Evolutionary conservation across 2,329 filamentous ascomycete species (phyloP), one percentile per base, ranked within the genome.

Genomic region (Monosporascus sp.): DNA sequence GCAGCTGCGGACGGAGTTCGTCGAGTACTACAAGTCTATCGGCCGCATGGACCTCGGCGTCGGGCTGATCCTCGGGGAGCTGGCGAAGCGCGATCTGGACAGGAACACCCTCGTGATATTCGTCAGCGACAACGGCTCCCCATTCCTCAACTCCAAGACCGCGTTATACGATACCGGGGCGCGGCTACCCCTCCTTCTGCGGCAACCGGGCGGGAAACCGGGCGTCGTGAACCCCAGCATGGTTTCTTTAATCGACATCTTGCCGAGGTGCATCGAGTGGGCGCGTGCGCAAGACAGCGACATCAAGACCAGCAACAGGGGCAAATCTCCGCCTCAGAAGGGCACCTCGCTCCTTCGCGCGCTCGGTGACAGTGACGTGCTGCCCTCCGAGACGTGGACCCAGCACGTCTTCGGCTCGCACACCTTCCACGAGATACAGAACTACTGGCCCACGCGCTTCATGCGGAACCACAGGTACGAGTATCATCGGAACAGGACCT

Each of bases 111-210:
- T 46, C 11, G 43, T 31, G 24, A 31, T 31, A 14, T 77, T 79
- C 51, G 57, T 74, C 3, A 77, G 73, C 53, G 75, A 79, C 51
- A 79, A 79, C 39, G 75, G 76, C 0, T 67, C 75, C 1, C 75
- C 75, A 0, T 78, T 79, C 55, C 58, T 79, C 54, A 79, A 79
- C 60, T 77, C 76, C 8, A 78, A 78, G 58, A 79, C 75, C 1
- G 78, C 75, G 0, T 63, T 79, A 0, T 79, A 73, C 57, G 75
- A 79, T 49, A 72, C 76, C 0, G 75, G 76, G 17, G 65, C 76
- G 0, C 63, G 69, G 9, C 60, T 78, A 2, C 75, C 75, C 0
- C 62, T 78, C 4, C 63, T 79, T 6, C 58, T 78, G 0, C 65
- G 69, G 2, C 52, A 56, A 0, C 75, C 76, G 0, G 64, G 65